Base-by-base conservation (phyloP, 140 eudicot genomes). In the Bidens hawaiensis region DNA sequence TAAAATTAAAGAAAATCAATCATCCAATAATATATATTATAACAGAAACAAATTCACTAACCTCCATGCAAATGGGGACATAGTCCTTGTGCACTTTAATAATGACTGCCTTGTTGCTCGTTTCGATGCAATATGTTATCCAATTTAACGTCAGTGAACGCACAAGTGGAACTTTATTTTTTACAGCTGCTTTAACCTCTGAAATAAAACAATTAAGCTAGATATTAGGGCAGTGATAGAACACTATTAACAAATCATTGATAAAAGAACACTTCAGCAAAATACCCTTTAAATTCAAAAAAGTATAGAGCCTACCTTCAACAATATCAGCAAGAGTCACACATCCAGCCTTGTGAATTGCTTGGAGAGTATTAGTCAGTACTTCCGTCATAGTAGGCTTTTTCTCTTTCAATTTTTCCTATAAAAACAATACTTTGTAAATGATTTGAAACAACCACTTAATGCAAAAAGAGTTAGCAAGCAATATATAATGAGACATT, bases 331-430 rank as follows among this genome's bases (percentile, higher is more conserved):
- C 79, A 60, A 94, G 97, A 55, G 77, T 88, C 50, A 88, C 71
- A 61, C 99, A 94, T 56, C 99, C 99, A 52, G 99, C 81, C 75
- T 85, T 94, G 81, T 88, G 80, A 77, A 94, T 75, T 61, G 99
- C 90, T 78, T 94, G 97, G 54, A 94, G 90, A 64, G 99, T 88
- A 79, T 88, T 94, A 17, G 73, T 60, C 33, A 94, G 87, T 26
- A 97, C 94, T 65, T 85, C 97, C 0, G 88, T 70, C 77, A 81
- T 48, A 36, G 97, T 85, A 57, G 99, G 97, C 63, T 94, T 94
- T 77, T 94, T 94, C 94, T 94, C 99, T 78, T 94, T 94, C 72
- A 94, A 34, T 85, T 94, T 94, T 85, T 94, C 99, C 99, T 91
- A 72, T 49, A 10, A 52, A 54, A 50, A 69, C 41, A 36, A 6